phyloP scores from a whole-genome alignment of 2,329 filamentous ascomycete species.

The Orbilia javanica region DNA sequence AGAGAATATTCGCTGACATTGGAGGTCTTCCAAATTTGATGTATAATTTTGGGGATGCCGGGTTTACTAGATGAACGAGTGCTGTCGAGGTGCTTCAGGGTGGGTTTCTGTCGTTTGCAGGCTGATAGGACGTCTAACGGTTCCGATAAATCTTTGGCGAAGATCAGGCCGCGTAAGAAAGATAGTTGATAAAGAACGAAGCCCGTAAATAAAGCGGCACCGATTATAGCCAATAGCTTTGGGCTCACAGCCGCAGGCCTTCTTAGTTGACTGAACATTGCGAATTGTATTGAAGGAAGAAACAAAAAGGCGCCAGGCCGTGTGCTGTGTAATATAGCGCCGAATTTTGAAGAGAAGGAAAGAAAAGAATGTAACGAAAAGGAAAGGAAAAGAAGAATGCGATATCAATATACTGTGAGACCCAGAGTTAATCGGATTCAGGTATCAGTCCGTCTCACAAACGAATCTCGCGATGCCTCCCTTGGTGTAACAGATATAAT shows the following conservation, averaged over 20 bases:
- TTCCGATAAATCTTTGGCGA: background rate
- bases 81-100: background rate
- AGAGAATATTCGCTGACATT: slow-evolving; percentile 49
- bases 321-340: background rate
- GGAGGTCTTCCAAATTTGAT: slow-evolving; percentile 59
- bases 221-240: slow-evolving; percentile 8
- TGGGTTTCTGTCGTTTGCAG: slow-evolving; percentile 1
- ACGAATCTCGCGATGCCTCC: no score
- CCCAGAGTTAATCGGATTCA: no score
- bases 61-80: background rate
- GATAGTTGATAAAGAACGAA: slow-evolving; percentile 17
- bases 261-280: background rate
- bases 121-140: slow-evolving; percentile 5
- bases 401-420: no score
- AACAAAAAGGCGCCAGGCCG: background rate
- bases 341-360: no score
- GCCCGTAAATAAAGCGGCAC: background rate
- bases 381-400: no score
- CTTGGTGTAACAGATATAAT: no score
- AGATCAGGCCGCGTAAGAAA: slow-evolving; percentile 8
- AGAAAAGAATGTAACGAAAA: no score
- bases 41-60: slow-evolving; percentile 57
- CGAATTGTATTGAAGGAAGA: no score
- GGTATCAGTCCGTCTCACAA: background rate
- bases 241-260: background rate